Percentiles rank a stretch among this genome's conserved stretches.
These are phyloP conservation scores for Rehmannia glutinosa DNA, from an alignment of 257 asterid species.

Conservation along the genomic window DNA sequence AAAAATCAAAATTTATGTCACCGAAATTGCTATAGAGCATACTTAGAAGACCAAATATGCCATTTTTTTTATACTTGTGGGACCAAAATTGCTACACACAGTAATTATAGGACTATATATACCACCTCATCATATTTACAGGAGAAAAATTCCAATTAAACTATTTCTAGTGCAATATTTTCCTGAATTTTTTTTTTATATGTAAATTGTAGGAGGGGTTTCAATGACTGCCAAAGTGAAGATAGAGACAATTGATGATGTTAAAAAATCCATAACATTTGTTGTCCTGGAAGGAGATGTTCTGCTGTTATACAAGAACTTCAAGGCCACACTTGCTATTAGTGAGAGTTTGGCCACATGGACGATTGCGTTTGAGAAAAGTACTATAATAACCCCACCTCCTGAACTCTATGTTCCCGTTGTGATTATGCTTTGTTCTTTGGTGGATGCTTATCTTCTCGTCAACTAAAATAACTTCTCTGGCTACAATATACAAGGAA, in stretches of 20 bases:
- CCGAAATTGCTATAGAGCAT: too few relatives aligned
- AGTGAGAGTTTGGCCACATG: slow-evolving; percentile 22
- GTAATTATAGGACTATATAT: too few relatives aligned
- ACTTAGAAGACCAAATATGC: too few relatives aligned
- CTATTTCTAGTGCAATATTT: too few relatives aligned
- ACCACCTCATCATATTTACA: too few relatives aligned
- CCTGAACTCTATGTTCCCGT: slow-evolving; percentile 16
- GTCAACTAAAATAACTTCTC: not conserved
- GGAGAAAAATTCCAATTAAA: too few relatives aligned
- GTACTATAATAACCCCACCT: slow-evolving; percentile 4
- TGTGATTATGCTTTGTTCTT: not conserved
- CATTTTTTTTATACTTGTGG: too few relatives aligned
- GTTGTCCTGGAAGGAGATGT: slow-evolving; percentile 16
- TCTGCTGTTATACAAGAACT: slow-evolving; percentile 17
- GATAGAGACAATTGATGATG: slow-evolving; percentile 24
- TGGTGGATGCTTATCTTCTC: slow-evolving; percentile 24
- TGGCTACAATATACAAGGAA: too few relatives aligned
- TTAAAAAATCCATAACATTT: slow-evolving; percentile 6
- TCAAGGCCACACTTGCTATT: not conserved
- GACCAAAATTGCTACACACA: too few relatives aligned
- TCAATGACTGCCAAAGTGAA: not conserved
- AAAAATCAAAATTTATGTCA: too few relatives aligned
- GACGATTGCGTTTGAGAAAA: slow-evolving; percentile 20
- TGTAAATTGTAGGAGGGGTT: not conserved
- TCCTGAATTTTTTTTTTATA: too few relatives aligned